Evolutionary conservation across 139 green algal species (phyloP).

Genomic region (Chlamydomonas sphaeroides): DNA sequence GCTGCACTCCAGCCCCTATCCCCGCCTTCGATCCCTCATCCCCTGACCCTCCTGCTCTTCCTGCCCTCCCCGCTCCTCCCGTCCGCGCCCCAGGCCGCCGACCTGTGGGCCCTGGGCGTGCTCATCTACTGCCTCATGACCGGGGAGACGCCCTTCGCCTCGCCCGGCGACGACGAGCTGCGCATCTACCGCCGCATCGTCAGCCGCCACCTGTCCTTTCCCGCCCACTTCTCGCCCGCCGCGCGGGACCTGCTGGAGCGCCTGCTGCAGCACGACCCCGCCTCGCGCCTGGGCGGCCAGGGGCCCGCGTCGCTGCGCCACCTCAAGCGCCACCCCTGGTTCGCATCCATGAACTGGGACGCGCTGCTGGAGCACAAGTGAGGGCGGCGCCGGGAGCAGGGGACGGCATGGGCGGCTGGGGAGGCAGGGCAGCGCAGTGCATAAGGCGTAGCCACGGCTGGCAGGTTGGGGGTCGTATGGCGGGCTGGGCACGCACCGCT

Average conservation of each 20-base stretch:
- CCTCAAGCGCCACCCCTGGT: slow-evolving; percentile 78
- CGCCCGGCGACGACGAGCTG: slow-evolving; percentile 68
- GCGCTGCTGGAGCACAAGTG: slow-evolving; percentile 56
- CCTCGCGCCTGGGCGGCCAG: slow-evolving; percentile 16
- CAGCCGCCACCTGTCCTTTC: slow-evolving; percentile 47
- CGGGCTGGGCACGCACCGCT: too few species aligned
- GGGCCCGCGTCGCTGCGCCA: slow-evolving; percentile 36
- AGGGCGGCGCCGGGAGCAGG: not conserved
- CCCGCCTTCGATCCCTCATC: too few species aligned
- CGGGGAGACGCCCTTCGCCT: slow-evolving; percentile 61
- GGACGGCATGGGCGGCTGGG: too few species aligned
- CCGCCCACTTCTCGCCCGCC: slow-evolving; percentile 53
- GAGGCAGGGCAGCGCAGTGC: too few species aligned
- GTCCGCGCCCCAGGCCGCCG: slow-evolving; percentile 47
- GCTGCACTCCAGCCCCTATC: too few species aligned
- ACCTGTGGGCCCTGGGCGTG: slow-evolving; percentile 80
- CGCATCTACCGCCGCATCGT: slow-evolving; percentile 68
- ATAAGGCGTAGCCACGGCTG: too few species aligned
- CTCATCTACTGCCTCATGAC: slow-evolving; percentile 75
- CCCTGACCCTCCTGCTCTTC: too few species aligned
- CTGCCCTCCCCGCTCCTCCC: not conserved
- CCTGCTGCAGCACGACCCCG: slow-evolving; percentile 63
- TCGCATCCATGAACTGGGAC: slow-evolving; percentile 71
- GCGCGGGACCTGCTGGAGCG: slow-evolving; percentile 63
- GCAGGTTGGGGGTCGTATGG: too few species aligned